Percentiles rank a stretch among this genome's conserved stretches.
Conservation (phyloP, 1,284 basidiomycete species). For the Taiwanofungus camphoratus region DNA sequence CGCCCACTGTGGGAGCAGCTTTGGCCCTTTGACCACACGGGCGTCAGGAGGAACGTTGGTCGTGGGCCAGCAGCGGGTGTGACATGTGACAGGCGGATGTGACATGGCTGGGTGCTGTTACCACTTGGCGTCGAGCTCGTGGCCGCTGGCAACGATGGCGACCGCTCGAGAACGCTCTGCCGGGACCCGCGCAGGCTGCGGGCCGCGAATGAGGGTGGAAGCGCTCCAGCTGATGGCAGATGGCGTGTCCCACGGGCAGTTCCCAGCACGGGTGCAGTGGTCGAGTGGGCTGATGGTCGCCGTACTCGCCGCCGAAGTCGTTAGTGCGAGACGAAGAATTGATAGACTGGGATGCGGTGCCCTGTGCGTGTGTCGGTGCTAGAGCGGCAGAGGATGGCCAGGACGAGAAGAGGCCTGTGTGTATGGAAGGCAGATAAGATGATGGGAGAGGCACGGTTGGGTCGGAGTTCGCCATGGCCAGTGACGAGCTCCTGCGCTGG, state of each 20-base stretch:
- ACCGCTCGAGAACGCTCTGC: slow-evolving; percentile 21
- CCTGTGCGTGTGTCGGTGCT: background rate
- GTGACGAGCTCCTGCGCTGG: slow-evolving; percentile 24
- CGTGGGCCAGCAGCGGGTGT: background rate
- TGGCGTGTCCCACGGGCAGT: slow-evolving; percentile 15
- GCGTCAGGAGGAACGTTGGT: too few relatives aligned
- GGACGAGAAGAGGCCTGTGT: slow-evolving; percentile 5
- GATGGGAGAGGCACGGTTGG: slow-evolving; percentile 16
- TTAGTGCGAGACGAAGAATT: background rate
- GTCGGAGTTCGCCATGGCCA: slow-evolving; percentile 29
- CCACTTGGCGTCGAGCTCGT: slow-evolving; percentile 2
- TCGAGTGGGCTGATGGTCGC: slow-evolving; percentile 3
- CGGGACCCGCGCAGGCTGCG: slow-evolving; percentile 19
- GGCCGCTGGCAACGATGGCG: slow-evolving; percentile 14
- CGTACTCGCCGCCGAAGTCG: background rate
- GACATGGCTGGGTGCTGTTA: too few relatives aligned
- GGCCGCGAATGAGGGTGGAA: slow-evolving; percentile 19
- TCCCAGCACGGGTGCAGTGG: slow-evolving; percentile 1
- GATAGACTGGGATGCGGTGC: background rate
- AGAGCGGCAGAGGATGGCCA: background rate
- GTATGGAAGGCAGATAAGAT: slow-evolving; percentile 17
- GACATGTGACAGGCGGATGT: background rate
- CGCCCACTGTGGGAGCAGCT: too few relatives aligned
- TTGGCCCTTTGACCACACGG: too few relatives aligned
- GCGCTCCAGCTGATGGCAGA: slow-evolving; percentile 17